Evolutionary conservation across 2,329 filamentous ascomycete genomes (phyloP), one percentile per base, ranked within the genome.

Genomic region (Pyrenochaeta sp.): DNA sequence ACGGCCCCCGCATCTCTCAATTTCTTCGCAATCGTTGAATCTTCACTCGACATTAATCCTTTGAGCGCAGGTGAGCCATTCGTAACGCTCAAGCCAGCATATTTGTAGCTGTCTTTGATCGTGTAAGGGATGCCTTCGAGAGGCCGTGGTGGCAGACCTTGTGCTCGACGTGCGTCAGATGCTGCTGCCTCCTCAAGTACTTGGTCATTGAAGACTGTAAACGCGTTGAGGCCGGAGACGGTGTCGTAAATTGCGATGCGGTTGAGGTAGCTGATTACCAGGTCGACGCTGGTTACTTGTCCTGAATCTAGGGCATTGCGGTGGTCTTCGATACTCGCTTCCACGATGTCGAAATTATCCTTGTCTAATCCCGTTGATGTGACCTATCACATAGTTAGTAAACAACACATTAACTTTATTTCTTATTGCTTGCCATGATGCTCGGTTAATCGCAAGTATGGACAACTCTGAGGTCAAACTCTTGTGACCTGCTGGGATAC

Each of bases 101-200:
- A 81, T 61, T 83, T 85, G 75, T 83, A 87, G 64, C 79, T 83
- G 65, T 88, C 85, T 67, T 88, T 88, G 63, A 86, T 76, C 0
- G 84, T 85, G 57, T 80, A 87, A 0, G 85, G 84, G 6, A 88
- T 85, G 1, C 86, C 84, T 61, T 88, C 84, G 0, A 87, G 74
- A 0, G 75, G 76, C 2, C 81, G 72, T 3, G 62, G 58, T 10
- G 74, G 50, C 5, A 74, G 56, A 2, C 79, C 79, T 9, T 72
- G 66, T 15, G 77, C 77, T 40, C 82, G 76, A 10, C 80, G 72
- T 1, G 75, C 74, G 71, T 85, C 83, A 2, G 83, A 83, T 4
- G 78, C 79, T 3, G 72, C 68, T 9, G 83, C 82, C 65, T 83
- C 82, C 10, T 80, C 74, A 52, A 85, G 80, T 4, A 80, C 79